These are phyloP conservation scores for Vaccinium vitisidaea DNA, from an alignment of 148 eudicot genomes.

Conservation along the genomic window DNA sequence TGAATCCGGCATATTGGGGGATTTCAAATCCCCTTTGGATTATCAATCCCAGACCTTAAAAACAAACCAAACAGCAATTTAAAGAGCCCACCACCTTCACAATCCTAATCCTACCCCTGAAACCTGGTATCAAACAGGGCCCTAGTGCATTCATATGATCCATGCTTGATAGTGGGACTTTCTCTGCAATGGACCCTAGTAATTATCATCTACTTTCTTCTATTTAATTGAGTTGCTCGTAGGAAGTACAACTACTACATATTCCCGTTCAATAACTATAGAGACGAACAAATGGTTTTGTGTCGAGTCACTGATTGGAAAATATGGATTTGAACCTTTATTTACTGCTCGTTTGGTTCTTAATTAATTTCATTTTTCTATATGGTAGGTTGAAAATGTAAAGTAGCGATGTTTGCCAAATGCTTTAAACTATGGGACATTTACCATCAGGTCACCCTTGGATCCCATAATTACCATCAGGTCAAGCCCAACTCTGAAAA, in stretches of 20 bases:
- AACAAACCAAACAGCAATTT: too few species aligned
- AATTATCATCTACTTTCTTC: not conserved
- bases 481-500: too few species aligned
- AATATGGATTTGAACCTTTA: not conserved
- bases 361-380: not conserved
- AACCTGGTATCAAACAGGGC: too few species aligned
- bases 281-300: not conserved
- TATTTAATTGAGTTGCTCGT: not conserved
- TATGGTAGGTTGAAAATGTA: constrained; percentile 85
- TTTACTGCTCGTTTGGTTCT: not conserved
- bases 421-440: constrained; percentile 89
- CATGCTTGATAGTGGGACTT: not conserved
- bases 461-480: too few species aligned
- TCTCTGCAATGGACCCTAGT: not conserved
- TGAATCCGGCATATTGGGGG: too few species aligned
- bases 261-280: not conserved
- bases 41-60: too few species aligned
- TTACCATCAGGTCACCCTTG: too few species aligned
- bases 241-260: not conserved
- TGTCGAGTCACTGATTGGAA: not conserved
- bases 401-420: constrained; percentile 97
- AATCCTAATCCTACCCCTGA: too few species aligned
- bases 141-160: not conserved
- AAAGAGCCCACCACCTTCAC: too few species aligned
- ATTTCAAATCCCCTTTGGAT: too few species aligned